phyloP scores from a whole-genome alignment of 176 grass and related monocot genomes.

The Hordeum marinum region DNA sequence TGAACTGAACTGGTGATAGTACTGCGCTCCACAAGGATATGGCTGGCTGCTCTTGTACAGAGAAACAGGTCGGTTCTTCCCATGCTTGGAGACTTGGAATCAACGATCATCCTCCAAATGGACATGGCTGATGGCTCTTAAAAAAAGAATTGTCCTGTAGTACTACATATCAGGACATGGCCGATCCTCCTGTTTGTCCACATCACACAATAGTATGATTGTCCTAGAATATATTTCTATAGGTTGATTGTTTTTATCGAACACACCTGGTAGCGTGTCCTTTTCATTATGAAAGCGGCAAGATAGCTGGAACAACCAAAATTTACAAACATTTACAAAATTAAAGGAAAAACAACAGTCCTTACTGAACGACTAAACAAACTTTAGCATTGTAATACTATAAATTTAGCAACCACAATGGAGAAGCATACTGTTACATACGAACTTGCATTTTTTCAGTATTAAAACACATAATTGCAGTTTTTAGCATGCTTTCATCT shows the following conservation, averaged over 20 bases:
- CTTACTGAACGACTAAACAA: no score
- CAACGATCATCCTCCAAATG: slow-evolving; percentile 7
- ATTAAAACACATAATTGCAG: background rate
- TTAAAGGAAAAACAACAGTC: no score
- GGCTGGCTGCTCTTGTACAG: slow-evolving; percentile 13
- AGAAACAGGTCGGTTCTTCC: background rate
- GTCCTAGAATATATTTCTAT: background rate
- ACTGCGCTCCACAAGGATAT: background rate
- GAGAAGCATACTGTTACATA: background rate
- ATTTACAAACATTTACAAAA: no score
- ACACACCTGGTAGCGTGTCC: background rate
- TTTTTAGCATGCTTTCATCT: no score
- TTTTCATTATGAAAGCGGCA: background rate
- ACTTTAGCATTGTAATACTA: background rate
- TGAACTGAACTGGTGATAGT: background rate
- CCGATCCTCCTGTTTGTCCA: background rate
- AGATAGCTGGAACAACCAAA: background rate
- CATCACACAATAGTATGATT: background rate
- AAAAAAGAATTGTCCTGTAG: background rate
- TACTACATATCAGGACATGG: background rate
- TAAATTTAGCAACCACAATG: background rate
- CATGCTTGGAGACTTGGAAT: slow-evolving; percentile 9
- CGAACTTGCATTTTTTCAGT: background rate
- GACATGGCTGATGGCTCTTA: background rate
- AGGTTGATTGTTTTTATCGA: background rate